Conservation (phyloP, 257 asterid genomes). For the Anisodus acutangulus region DNA sequence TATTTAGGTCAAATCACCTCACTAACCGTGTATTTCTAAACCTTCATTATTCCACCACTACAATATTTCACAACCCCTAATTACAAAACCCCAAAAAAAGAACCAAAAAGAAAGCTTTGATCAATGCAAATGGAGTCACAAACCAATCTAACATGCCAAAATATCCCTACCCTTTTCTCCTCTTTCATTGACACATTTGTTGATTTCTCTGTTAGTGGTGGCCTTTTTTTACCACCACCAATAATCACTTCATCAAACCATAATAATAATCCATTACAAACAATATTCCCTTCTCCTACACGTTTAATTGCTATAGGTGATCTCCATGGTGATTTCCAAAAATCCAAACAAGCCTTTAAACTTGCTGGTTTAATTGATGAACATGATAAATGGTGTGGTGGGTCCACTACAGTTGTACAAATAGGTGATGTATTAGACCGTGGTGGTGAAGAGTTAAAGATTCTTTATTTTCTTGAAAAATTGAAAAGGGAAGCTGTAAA, state of each 20-base stretch:
- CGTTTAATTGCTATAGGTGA: conserved; percentile 92
- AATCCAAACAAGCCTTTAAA: conserved; percentile 71
- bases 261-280: conserved; percentile 40
- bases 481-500: conserved; percentile 73
- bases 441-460: conserved; percentile 87
- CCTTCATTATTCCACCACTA: background rate
- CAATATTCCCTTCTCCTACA: conserved; percentile 63
- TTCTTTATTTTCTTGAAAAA: conserved; percentile 83
- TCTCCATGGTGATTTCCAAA: conserved; percentile 88
- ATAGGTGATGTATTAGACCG: conserved; percentile 92
- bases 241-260: background rate
- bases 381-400: conserved; percentile 80
- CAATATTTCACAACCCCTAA: background rate
- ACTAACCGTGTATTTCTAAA: background rate
- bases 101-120: background rate
- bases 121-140: conserved; percentile 32
- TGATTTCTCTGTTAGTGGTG: conserved; percentile 93
- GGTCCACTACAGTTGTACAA: conserved; percentile 79
- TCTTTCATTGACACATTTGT: conserved; percentile 76
- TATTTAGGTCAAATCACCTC: background rate
- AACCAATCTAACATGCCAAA: conserved; percentile 52
- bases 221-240: conserved; percentile 65
- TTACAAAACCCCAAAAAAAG: background rate
- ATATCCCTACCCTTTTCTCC: conserved; percentile 64
- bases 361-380: conserved; percentile 71